Conservation (phyloP, 805 yeast genomes). For the Wickerhamiella dianesei region DNA sequence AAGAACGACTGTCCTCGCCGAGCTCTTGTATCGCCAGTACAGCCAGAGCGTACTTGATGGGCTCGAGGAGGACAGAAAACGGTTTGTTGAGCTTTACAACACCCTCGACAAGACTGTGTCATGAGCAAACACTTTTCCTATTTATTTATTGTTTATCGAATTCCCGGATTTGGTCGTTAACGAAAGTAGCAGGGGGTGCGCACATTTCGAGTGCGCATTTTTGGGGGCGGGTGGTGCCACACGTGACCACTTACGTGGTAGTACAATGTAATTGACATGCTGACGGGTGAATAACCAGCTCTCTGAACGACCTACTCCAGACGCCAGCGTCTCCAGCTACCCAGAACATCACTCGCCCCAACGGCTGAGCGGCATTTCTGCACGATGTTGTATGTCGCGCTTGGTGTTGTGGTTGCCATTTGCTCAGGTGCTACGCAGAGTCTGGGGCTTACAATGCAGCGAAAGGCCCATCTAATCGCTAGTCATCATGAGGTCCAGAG, state of each 20-base stretch:
- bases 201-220: too few relatives aligned
- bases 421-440: slow-evolving; percentile 69
- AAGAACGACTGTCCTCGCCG: neutral
- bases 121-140: too few relatives aligned
- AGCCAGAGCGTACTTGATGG: neutral
- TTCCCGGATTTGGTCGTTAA: too few relatives aligned
- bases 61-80: neutral
- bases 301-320: neutral
- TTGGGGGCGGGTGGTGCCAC: neutral
- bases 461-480: slow-evolving; percentile 49
- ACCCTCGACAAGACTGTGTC: neutral
- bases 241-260: neutral
- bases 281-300: neutral
- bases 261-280: neutral
- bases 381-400: neutral
- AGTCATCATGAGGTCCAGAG: neutral
- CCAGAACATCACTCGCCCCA: neutral
- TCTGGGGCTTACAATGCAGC: slow-evolving; percentile 66
- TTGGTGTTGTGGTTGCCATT: slow-evolving; percentile 44
- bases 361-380: too few relatives aligned
- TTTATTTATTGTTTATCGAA: neutral
- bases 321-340: neutral
- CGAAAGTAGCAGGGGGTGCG: too few relatives aligned
- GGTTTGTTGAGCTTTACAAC: neutral
- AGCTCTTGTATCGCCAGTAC: neutral